These are phyloP conservation scores for Pulveroboletus sp. DNA, from an alignment of 768 basidiomycete genomes.

Conservation along the genomic window DNA sequence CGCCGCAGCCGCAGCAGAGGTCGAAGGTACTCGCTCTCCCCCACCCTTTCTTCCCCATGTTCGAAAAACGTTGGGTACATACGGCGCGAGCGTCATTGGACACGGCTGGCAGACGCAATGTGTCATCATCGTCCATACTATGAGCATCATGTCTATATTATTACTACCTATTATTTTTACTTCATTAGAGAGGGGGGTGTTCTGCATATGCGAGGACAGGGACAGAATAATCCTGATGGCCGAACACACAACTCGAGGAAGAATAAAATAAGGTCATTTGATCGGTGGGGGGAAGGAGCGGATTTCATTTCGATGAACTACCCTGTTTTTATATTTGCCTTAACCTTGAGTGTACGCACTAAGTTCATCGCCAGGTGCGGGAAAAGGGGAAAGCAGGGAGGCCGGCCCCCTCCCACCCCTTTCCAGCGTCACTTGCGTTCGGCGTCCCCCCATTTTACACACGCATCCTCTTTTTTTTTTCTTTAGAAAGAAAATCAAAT, in stretches of 20 bases:
- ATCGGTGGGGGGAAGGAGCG: neutral
- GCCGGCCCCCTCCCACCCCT: neutral
- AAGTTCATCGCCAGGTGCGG: neutral
- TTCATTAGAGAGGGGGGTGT: neutral
- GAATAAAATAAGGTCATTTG: neutral
- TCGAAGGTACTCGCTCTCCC: too few relatives aligned
- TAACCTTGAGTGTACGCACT: constrained; percentile 6
- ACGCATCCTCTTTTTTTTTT: neutral
- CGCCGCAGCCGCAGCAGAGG: too few relatives aligned
- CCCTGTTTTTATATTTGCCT: neutral
- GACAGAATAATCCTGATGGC: neutral
- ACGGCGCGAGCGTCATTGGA: neutral
- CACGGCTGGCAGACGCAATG: neutral
- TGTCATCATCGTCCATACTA: neutral
- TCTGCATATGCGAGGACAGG: neutral
- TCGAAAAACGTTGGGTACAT: too few relatives aligned
- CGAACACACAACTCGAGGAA: neutral
- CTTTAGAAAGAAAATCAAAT: constrained; percentile 22
- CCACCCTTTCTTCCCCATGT: too few relatives aligned
- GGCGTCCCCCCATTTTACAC: neutral
- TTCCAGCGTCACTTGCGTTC: neutral
- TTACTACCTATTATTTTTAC: too few relatives aligned
- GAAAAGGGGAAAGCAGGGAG: neutral
- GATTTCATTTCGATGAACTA: neutral
- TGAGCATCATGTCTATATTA: too few relatives aligned